Percentiles rank a stretch among this genome's conserved stretches.
These are phyloP conservation scores for Afroboletus lepidellus DNA, from an alignment of 1,284 basidiomycete genomes.

Conservation along the genomic window DNA sequence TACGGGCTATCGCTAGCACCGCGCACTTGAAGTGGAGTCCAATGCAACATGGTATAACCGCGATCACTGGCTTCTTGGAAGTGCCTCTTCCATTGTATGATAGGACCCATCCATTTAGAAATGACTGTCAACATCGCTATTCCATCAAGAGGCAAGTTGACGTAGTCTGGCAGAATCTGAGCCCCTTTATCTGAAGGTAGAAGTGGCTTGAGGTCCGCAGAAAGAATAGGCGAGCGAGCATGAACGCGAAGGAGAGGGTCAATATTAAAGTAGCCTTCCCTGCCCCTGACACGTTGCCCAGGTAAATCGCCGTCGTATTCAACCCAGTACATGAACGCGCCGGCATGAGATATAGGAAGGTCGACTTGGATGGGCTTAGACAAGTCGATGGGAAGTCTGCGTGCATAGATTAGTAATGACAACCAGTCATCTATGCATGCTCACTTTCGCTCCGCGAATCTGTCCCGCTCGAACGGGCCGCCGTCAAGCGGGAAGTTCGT, in stretches of 20 bases:
- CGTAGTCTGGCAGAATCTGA: constrained; percentile 45
- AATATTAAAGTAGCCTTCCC: constrained; percentile 93
- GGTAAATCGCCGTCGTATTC: constrained; percentile 74
- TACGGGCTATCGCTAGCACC: constrained; percentile 90
- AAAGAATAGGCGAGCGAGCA: constrained; percentile 70
- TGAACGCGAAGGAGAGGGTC: constrained; percentile 83
- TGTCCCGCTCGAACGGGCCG: constrained; percentile 76
- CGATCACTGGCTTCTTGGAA: constrained; percentile 81
- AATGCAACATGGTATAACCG: constrained; percentile 96
- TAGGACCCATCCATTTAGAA: constrained; percentile 95
- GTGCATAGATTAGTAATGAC: constrained; percentile 12
- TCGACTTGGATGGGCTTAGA: constrained; percentile 90
- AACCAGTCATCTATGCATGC: not conserved
- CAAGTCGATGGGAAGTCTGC: constrained; percentile 75
- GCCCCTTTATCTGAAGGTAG: constrained; percentile 49
- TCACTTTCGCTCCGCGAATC: constrained; percentile 76
- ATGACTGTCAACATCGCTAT: constrained; percentile 85
- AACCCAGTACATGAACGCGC: constrained; percentile 91
- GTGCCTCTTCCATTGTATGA: constrained; percentile 73
- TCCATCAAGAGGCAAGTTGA: constrained; percentile 80
- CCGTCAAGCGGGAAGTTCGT: constrained; percentile 95
- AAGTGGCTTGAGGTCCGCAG: constrained; percentile 51
- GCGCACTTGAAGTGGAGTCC: constrained; percentile 88
- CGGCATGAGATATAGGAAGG: constrained; percentile 91
- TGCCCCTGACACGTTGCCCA: constrained; percentile 67